Evolutionary conservation across 257 asterid genomes (phyloP).

Genomic region (Nicotiana tomentosiformis): DNA sequence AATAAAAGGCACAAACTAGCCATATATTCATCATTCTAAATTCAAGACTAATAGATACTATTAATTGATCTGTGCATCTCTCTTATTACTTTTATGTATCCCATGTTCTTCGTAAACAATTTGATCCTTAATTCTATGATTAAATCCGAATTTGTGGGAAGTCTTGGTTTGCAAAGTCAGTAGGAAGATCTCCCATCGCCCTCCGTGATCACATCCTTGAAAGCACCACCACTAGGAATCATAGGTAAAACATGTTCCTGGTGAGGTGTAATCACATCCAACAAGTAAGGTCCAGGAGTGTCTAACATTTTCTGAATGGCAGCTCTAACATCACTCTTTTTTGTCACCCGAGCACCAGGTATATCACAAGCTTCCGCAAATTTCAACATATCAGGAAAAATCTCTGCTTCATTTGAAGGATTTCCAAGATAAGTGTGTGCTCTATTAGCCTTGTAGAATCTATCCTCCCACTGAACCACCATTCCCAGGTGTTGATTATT

Average conservation of each 20-base stretch:
- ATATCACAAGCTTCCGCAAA: conserved; percentile 70
- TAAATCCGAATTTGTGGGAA: neutral
- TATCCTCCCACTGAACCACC: conserved; percentile 91
- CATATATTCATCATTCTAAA: too few species aligned
- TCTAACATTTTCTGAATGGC: conserved; percentile 70
- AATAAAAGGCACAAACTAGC: neutral
- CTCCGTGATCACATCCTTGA: conserved; percentile 70
- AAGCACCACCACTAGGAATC: conserved; percentile 79
- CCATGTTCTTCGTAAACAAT: neutral
- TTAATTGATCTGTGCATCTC: neutral
- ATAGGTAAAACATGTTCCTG: conserved; percentile 85
- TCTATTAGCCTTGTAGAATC: conserved; percentile 73
- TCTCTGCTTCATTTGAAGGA: conserved; percentile 50
- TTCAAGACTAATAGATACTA: too few species aligned
- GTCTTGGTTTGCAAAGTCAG: conserved; percentile 7
- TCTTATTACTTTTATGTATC: neutral
- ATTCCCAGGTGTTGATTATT: conserved; percentile 83
- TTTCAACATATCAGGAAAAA: conserved; percentile 68
- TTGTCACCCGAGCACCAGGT: conserved; percentile 64
- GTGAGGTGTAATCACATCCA: conserved; percentile 79
- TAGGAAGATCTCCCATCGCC: conserved; percentile 63
- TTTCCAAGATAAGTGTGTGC: conserved; percentile 78
- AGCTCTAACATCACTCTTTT: conserved; percentile 36
- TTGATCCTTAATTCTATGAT: neutral
- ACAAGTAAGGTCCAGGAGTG: conserved; percentile 68